Evolutionary conservation across 306 rosid species (phyloP).

Genomic region (Ormosia emarginata): DNA sequence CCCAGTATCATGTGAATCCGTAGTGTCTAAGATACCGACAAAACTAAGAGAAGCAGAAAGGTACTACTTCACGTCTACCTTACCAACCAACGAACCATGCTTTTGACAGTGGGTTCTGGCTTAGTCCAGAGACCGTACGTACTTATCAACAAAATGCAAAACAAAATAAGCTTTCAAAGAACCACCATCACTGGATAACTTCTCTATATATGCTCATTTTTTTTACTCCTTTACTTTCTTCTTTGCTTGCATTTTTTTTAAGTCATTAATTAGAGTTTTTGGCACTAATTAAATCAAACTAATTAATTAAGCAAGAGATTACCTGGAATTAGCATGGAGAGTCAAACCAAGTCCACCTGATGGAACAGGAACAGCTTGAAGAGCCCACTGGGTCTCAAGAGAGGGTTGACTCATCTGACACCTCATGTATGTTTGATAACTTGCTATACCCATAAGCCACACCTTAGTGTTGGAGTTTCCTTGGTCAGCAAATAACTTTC

Average conservation of each 20-base stretch:
- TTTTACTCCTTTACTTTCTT: not conserved
- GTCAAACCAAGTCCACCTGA: conserved; percentile 78
- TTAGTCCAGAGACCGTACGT: conserved; percentile 33
- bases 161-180: conserved; percentile 22
- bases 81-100: conserved; percentile 44
- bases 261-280: not conserved
- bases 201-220: not conserved
- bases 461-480: conserved; percentile 41
- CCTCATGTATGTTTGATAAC: conserved; percentile 78
- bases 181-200: conserved; percentile 15
- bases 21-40: conserved; percentile 37
- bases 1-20: conserved; percentile 33
- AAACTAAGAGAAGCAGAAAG: conserved; percentile 51
- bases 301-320: conserved; percentile 17
- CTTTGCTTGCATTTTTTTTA: not conserved
- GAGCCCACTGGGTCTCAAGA: conserved; percentile 82
- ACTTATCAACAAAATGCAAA: conserved; percentile 28
- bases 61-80: conserved; percentile 42
- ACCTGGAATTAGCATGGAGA: conserved; percentile 78
- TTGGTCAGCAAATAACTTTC: conserved; percentile 46
- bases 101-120: conserved; percentile 42
- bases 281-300: not conserved
- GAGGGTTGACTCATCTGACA: conserved; percentile 83
- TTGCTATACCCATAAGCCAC: conserved; percentile 78
- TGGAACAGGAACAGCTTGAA: conserved; percentile 89